phyloP scores from a whole-genome alignment of 208 protist genomes.

The Trypanosoma conorhini region DNA sequence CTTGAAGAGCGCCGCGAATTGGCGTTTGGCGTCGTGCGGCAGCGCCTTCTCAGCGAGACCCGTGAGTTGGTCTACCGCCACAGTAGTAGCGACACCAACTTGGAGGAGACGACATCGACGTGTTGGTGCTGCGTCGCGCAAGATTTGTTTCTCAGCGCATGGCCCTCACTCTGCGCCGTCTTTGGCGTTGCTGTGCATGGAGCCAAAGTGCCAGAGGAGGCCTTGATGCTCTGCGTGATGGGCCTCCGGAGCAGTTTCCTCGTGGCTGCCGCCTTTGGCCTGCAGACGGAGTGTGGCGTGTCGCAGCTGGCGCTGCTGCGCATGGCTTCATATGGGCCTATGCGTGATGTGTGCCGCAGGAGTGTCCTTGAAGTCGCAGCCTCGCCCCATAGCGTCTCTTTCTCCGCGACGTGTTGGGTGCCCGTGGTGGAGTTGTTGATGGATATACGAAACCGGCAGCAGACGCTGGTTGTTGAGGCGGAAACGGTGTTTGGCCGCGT shows the following conservation, averaged over 20 bases:
- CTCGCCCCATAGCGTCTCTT: slow-evolving; percentile 64
- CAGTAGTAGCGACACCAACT: slow-evolving; percentile 30
- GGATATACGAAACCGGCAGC: slow-evolving; percentile 39
- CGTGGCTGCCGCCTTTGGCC: slow-evolving; percentile 69
- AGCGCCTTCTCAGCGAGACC: slow-evolving; percentile 75
- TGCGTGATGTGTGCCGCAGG: slow-evolving; percentile 48
- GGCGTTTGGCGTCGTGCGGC: slow-evolving; percentile 74
- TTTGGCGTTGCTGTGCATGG: slow-evolving; percentile 80
- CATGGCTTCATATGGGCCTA: slow-evolving; percentile 49
- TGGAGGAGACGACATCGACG: not conserved
- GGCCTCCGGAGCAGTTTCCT: slow-evolving; percentile 75
- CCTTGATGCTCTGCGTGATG: slow-evolving; percentile 59
- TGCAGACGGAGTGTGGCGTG: slow-evolving; percentile 79
- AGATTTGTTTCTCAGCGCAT: slow-evolving; percentile 81
- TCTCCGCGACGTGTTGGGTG: slow-evolving; percentile 74
- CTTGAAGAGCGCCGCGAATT: slow-evolving; percentile 73
- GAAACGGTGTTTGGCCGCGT: slow-evolving; percentile 72
- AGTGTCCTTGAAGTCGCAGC: slow-evolving; percentile 67
- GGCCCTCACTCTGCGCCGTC: slow-evolving; percentile 80
- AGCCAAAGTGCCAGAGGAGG: slow-evolving; percentile 42
- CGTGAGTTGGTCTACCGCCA: slow-evolving; percentile 39
- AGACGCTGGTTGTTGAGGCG: slow-evolving; percentile 33
- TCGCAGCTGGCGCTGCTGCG: slow-evolving; percentile 66
- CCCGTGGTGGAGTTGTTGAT: slow-evolving; percentile 61
- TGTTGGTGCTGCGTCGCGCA: slow-evolving; percentile 67